Percentiles rank a stretch among this genome's conserved stretches.
Conservation (phyloP, 495 filamentous ascomycete species). For the Amorphotheca resinae region DNA sequence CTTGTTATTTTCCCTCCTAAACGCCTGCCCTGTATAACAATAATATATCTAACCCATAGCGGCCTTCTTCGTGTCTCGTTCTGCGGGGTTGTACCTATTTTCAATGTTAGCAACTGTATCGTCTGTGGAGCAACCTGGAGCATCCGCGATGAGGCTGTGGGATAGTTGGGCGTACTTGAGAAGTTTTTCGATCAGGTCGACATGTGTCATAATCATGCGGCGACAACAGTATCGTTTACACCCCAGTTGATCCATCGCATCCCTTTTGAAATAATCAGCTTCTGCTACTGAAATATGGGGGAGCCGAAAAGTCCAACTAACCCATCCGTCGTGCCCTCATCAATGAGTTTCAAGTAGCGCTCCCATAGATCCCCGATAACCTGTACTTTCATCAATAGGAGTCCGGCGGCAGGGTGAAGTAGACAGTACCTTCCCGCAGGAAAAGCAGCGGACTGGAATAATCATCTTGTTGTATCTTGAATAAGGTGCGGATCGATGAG, state of each 20-base stretch:
- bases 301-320: constrained; percentile 29
- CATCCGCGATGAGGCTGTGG: not conserved
- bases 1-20: constrained; percentile 2
- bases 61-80: constrained; percentile 21
- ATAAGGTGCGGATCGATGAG: not conserved
- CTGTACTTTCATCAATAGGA: constrained; percentile 32
- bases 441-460: constrained; percentile 96
- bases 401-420: not conserved
- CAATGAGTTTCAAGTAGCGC: constrained; percentile 73
- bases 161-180: constrained; percentile 50
- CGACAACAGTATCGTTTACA: constrained; percentile 96
- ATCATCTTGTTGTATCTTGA: constrained; percentile 55
- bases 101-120: constrained; percentile 3
- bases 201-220: constrained; percentile 99
- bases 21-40: constrained; percentile 4
- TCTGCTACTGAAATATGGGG: not conserved
- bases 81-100: constrained; percentile 22
- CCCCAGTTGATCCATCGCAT: constrained; percentile 86
- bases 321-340: constrained; percentile 67
- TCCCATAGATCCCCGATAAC: constrained; percentile 97
- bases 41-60: constrained; percentile 9
- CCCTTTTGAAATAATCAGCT: constrained; percentile 34
- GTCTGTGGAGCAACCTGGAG: not conserved
- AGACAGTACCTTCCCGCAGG: constrained; percentile 78
- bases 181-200: constrained; percentile 96